Base-by-base conservation (phyloP, 495 filamentous ascomycete genomes). In the Penicillium longicatenatum region DNA sequence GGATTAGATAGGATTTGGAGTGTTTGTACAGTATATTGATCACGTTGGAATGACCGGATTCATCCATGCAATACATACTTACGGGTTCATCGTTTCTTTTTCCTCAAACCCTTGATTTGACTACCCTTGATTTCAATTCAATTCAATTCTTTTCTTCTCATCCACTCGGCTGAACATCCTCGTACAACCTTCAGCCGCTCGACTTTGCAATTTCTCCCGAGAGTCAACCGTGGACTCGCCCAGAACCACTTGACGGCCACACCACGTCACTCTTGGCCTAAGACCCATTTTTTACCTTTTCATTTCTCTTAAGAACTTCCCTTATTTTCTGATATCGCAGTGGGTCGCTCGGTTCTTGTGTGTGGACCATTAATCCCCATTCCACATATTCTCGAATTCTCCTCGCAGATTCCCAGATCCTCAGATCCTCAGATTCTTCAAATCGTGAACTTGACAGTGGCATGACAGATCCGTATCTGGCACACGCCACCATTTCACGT, bases 261-360 rank as follows among this genome's bases (percentile, higher is more conserved):
- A 65, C 45, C 62, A 68, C 65, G 65, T 68, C 65, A 68, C 65
- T 63, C 41, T 39, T 26, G 33, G 24, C 49, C 24, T 16, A 39
- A 39, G 22, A 30, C 26, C 33, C 47, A 58, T 66, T 59, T 41
- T 68, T 52, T 42, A 16, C 37, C 50, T 47, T 52, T 29, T 30
- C 42, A n/a, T 42, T 20, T 64, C 44, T 46, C 20, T 21, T 22
- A 26, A 26, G 26, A 26, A 26, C 24, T 21, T 24, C 35, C 50
- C n/a, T 33, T 29, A 14, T 21, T 37, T 20, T 53, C 24, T 50
- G n/a, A n/a, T n/a, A 17, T 24, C 14, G 12, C 21, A 29, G 45
- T 50, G 29, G 47, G 47, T 52, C 35, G n/a, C 52, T 54, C 39
- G 33, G 35, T 46, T 54, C n/a, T 7, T 54, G 22, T 45, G 4